phyloP scores from a whole-genome alignment of 1,139 yeast species.

The Scheffersomyces cryptocercus region DNA sequence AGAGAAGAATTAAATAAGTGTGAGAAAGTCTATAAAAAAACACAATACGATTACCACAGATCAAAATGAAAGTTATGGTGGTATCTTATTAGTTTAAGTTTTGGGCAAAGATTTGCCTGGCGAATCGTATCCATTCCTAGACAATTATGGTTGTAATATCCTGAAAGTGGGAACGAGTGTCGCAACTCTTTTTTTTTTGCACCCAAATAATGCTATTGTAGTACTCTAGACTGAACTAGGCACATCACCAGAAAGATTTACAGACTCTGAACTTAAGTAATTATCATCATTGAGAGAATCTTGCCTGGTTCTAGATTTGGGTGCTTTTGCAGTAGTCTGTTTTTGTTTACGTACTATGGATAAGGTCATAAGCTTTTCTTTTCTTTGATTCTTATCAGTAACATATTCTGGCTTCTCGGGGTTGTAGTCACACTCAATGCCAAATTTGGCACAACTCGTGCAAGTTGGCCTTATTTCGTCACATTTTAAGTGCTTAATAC shows the following conservation, averaged over 20 bases:
- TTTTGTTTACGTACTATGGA: conserved; percentile 32
- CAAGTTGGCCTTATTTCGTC: conserved; percentile 45
- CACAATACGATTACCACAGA: no score
- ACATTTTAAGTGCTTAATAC: conserved; percentile 51
- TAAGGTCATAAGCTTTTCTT: conserved; percentile 37
- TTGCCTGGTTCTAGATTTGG: conserved; percentile 2
- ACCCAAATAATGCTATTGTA: no score
- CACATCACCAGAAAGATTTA: background rate
- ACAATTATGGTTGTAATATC: no score
- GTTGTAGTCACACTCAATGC: conserved; percentile 49
- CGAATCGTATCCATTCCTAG: no score
- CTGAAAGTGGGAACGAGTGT: no score
- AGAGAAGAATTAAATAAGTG: background rate
- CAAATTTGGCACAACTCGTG: conserved; percentile 40
- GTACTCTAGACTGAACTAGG: no score
- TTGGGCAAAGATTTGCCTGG: no score
- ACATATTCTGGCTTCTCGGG: conserved; percentile 43
- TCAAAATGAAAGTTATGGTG: no score
- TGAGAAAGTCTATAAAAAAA: background rate
- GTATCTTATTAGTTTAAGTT: no score
- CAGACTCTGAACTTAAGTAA: background rate
- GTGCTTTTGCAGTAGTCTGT: conserved; percentile 15
- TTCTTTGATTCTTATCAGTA: conserved; percentile 35
- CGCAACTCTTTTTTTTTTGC: no score
- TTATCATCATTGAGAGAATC: background rate